Conservation (phyloP, 1,284 basidiomycete species). For the Cryptococcus sp. region DNA sequence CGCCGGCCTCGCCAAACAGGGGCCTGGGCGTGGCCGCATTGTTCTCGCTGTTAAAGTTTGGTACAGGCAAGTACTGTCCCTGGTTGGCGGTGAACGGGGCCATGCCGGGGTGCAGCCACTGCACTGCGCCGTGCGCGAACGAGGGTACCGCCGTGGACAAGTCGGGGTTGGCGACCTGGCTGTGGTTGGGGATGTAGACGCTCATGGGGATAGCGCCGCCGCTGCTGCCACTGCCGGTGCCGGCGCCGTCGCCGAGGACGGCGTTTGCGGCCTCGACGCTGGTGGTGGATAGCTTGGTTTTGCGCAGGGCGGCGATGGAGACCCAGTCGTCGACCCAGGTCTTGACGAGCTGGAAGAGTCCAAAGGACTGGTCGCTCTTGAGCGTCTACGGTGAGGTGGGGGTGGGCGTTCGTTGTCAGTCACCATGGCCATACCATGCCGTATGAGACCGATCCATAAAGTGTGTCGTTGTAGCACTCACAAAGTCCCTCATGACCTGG, state of each 20-base stretch:
- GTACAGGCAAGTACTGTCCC: not conserved
- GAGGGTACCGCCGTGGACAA: slow-evolving; percentile 1
- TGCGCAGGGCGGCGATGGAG: slow-evolving; percentile 30
- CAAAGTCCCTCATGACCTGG: slow-evolving; percentile 40
- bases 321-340: slow-evolving; percentile 46
- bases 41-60: not conserved
- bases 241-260: not conserved
- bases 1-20: not conserved
- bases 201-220: not conserved
- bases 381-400: slow-evolving; percentile 24
- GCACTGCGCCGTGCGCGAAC: not conserved
- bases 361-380: slow-evolving; percentile 37
- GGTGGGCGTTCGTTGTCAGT: not conserved
- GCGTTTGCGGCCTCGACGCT: slow-evolving; percentile 2
- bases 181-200: not conserved
- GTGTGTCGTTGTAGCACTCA: slow-evolving; percentile 7
- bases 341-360: slow-evolving; percentile 45
- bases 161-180: not conserved
- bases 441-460: not conserved
- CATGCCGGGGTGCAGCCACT: not conserved
- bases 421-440: no score
- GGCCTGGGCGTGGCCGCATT: not conserved
- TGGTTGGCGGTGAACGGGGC: no score
- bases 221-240: not conserved
- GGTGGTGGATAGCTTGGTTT: slow-evolving; percentile 21